Percentiles rank a stretch among this genome's conserved stretches.
Evolutionary conservation across 345 rosid genomes (phyloP).

Genomic region (Arabis hirsuta): DNA sequence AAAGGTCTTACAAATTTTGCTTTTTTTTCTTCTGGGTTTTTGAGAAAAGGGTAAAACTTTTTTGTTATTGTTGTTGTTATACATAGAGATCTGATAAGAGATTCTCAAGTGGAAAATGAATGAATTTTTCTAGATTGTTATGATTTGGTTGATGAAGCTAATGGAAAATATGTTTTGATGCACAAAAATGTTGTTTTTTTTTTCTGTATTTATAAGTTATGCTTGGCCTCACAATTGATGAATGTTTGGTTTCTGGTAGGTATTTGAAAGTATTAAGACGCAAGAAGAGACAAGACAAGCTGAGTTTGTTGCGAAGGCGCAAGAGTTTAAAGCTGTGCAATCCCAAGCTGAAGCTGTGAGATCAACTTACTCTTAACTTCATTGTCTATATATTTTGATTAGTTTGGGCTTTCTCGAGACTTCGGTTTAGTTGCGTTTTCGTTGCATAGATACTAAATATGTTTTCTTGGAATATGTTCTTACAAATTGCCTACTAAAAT

Average conservation of each 20-base stretch:
- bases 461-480: background rate
- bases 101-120: background rate
- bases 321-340: conserved; percentile 84
- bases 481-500: conserved; percentile 1
- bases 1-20: conserved; percentile 52
- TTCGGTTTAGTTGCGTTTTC: background rate
- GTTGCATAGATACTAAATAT: too few relatives aligned
- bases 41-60: too few relatives aligned
- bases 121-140: background rate
- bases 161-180: conserved; percentile 1
- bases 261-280: conserved; percentile 74
- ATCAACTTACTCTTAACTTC: conserved; percentile 13
- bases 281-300: conserved; percentile 82
- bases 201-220: background rate
- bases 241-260: conserved; percentile 48
- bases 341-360: conserved; percentile 92
- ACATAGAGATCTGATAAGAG: background rate
- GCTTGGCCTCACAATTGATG: conserved; percentile 23
- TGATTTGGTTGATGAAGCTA: conserved; percentile 2
- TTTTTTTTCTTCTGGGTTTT: background rate
- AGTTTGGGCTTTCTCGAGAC: background rate
- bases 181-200: background rate
- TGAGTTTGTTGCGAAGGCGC: conserved; percentile 65
- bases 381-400: background rate
- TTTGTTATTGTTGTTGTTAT: background rate